Conservation (phyloP, 2,329 filamentous ascomycete genomes). For the Rutstroemia sp. region DNA sequence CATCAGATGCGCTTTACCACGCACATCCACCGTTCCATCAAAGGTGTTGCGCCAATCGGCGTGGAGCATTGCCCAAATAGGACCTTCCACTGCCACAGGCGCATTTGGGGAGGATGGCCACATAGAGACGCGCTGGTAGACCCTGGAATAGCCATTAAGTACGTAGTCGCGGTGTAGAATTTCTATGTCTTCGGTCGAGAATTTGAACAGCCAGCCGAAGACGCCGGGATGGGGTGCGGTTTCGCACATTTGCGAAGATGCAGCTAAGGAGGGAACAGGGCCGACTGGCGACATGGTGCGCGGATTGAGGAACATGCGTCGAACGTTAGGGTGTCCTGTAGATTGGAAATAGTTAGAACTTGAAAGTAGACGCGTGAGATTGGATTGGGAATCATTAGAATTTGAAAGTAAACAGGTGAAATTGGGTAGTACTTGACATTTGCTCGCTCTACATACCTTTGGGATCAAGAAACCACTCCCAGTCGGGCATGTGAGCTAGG, state of each 20-base stretch:
- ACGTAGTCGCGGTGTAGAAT: background rate
- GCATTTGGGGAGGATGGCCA: background rate
- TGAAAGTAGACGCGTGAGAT: too few species aligned
- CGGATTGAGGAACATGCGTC: too few species aligned
- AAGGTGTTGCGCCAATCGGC: background rate
- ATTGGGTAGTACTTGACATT: background rate
- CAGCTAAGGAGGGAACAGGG: background rate
- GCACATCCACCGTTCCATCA: background rate
- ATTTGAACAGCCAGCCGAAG: background rate
- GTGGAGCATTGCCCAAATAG: background rate
- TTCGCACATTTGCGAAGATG: background rate
- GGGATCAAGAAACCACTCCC: slow-evolving; percentile 2
- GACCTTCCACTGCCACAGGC: background rate
- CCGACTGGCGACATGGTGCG: background rate
- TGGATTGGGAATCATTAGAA: background rate
- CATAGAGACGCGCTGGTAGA: background rate
- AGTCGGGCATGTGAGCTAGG: background rate
- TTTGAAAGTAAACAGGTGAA: background rate
- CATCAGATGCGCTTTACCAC: too few species aligned
- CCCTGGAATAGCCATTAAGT: background rate
- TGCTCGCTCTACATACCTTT: background rate
- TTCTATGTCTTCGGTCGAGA: background rate
- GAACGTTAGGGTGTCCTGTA: too few species aligned
- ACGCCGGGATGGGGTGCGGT: background rate
- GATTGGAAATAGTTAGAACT: too few species aligned